Evolutionary conservation across 768 basidiomycete species (phyloP).

Genomic region (Lactarius pseudohatsudake): DNA sequence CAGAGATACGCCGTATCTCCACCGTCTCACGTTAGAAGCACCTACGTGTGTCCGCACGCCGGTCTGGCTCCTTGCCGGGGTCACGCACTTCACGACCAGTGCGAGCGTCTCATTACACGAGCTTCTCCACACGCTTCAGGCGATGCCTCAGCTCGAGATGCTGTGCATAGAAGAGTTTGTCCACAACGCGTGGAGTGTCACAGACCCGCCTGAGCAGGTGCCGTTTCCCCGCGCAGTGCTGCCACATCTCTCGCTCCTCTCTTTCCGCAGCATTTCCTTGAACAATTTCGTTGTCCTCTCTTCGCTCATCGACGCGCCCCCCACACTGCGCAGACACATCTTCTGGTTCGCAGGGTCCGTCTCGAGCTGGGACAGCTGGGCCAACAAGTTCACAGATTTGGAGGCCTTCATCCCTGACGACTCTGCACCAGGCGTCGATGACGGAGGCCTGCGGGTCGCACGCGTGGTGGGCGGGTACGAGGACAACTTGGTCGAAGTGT

Average conservation of each 20-base stretch:
- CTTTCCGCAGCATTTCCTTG: conserved; percentile 7
- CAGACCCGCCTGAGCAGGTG: neutral
- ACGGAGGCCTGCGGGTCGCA: conserved; percentile 6
- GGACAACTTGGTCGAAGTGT: neutral
- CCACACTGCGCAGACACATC: conserved; percentile 17
- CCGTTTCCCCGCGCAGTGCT: neutral
- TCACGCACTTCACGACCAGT: conserved; percentile 20
- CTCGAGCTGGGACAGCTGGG: neutral
- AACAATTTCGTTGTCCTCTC: conserved; percentile 5
- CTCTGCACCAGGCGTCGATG: neutral
- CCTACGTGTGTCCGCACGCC: conserved; percentile 10
- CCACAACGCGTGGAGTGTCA: no score
- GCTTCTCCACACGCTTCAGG: neutral
- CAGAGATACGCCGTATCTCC: conserved; percentile 4
- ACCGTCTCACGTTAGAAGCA: conserved; percentile 6
- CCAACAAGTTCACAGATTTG: neutral
- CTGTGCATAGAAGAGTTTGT: conserved; percentile 2
- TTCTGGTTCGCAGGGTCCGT: neutral
- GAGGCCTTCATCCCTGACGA: conserved; percentile 11
- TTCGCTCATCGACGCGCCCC: conserved; percentile 7
- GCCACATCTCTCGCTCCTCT: conserved; percentile 8
- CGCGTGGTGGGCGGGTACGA: conserved; percentile 1
- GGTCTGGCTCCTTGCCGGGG: conserved; percentile 11
- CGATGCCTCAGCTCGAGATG: conserved; percentile 18
- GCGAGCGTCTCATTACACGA: neutral